phyloP scores from a whole-genome alignment of 331 rosid genomes.

The Phaseolus coccineus region DNA sequence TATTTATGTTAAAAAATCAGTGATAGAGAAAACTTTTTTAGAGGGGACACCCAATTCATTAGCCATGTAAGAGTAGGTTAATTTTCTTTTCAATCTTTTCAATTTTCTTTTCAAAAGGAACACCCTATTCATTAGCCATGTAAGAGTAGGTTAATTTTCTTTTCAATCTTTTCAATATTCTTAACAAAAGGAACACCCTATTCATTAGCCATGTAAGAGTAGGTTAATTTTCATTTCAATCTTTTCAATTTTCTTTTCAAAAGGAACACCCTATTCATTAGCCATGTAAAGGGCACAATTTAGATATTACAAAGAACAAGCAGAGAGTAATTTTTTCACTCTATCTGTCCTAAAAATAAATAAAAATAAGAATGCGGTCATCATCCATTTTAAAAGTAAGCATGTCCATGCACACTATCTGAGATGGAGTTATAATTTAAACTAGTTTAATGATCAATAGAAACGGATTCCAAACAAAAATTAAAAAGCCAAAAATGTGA shows the following conservation, averaged over 20 bases:
- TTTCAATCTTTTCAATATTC: too few relatives aligned
- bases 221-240: too few relatives aligned
- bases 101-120: too few relatives aligned
- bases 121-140: too few relatives aligned
- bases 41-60: background rate
- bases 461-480: background rate
- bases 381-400: slow-evolving; percentile 34
- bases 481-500: slow-evolving; percentile 2
- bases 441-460: slow-evolving; percentile 24
- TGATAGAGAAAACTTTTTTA: background rate
- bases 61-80: background rate
- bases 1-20: background rate
- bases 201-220: too few relatives aligned
- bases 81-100: too few relatives aligned
- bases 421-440: slow-evolving; percentile 8
- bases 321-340: background rate
- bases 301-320: background rate
- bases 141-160: too few relatives aligned
- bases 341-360: background rate
- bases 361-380: slow-evolving; percentile 23
- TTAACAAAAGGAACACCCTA: too few relatives aligned
- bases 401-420: background rate
- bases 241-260: too few relatives aligned
- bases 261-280: too few relatives aligned
- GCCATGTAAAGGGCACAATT: background rate